Conservation (phyloP, 768 basidiomycete species). For the Suillus paluster region DNA sequence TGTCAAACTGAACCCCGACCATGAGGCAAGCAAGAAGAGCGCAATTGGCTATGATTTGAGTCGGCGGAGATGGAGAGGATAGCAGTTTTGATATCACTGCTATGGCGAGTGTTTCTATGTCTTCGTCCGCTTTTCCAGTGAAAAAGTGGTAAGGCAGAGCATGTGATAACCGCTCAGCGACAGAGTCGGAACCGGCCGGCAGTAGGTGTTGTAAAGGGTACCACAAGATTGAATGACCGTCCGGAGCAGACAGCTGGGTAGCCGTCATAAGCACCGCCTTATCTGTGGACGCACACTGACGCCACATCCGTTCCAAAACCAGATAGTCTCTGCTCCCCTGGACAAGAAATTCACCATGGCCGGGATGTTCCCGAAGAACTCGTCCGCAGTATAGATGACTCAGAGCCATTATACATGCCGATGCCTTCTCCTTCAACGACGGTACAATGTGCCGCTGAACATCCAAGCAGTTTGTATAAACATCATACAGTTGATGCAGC, state of each 20-base stretch:
- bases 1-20: not conserved
- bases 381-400: not conserved
- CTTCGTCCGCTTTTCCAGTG: not conserved
- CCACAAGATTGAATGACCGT: no score
- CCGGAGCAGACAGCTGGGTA: not conserved
- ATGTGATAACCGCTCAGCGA: not conserved
- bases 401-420: not conserved
- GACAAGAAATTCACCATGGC: not conserved
- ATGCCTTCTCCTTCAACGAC: not conserved
- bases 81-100: not conserved
- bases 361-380: not conserved
- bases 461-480: not conserved
- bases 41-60: not conserved
- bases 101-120: not conserved
- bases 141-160: not conserved
- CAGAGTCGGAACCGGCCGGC: not conserved
- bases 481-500: not conserved
- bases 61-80: not conserved
- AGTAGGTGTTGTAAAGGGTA: no score
- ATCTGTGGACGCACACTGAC: no score
- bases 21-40: not conserved
- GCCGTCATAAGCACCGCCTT: not conserved
- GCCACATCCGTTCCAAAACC: not conserved
- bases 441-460: not conserved
- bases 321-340: not conserved